Percentiles rank a stretch among this genome's conserved stretches.
Evolutionary conservation across 1,284 basidiomycete genomes (phyloP).

Genomic region (Exobasidium rhododendri): DNA sequence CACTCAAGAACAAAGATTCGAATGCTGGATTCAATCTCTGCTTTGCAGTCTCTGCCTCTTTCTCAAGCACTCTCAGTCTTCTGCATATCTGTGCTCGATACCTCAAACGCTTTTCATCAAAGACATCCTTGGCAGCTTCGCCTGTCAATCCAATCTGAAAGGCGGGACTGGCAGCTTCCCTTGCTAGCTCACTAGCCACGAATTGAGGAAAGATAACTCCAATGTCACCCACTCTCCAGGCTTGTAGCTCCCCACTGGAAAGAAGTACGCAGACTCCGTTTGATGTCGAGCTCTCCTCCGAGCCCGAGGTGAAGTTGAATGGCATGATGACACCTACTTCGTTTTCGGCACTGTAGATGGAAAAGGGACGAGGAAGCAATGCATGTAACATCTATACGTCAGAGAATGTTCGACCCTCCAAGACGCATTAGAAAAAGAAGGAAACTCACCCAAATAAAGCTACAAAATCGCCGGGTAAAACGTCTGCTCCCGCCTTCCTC

Average conservation of each 20-base stretch:
- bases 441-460: constrained; percentile 9
- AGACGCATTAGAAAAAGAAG: no score
- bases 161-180: constrained; percentile 7
- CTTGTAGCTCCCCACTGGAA: constrained; percentile 21
- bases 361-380: no score
- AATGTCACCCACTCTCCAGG: constrained; percentile 26
- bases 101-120: constrained; percentile 26
- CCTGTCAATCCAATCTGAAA: not conserved
- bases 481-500: not conserved
- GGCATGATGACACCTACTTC: not conserved
- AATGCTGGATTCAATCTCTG: constrained; percentile 27
- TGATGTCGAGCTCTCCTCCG: not conserved
- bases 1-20: constrained; percentile 25
- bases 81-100: constrained; percentile 25
- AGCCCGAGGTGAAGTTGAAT: not conserved
- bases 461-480: constrained; percentile 30
- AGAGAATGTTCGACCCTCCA: no score
- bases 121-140: constrained; percentile 18
- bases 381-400: no score
- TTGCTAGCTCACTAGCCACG: constrained; percentile 18
- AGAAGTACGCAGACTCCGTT: constrained; percentile 25
- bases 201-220: constrained; percentile 28
- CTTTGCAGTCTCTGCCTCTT: constrained; percentile 27
- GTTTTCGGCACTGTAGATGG: constrained; percentile 16
- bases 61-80: constrained; percentile 23